Evolutionary conservation across 1,284 basidiomycete species (phyloP).

Genomic region (Polyporus tsugae): DNA sequence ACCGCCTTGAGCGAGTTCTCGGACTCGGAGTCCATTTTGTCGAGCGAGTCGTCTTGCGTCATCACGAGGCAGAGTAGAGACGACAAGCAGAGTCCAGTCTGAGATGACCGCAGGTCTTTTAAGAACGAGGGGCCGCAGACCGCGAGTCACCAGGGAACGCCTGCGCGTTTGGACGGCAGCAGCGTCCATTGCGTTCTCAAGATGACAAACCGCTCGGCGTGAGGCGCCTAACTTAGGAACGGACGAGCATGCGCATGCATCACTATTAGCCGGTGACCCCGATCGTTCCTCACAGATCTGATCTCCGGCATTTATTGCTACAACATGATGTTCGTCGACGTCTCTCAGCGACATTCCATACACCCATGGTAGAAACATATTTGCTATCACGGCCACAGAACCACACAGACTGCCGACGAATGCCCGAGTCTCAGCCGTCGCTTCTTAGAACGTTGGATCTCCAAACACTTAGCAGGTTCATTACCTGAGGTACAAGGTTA

Average conservation of each 20-base stretch:
- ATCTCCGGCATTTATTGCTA: not conserved
- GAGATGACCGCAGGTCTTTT: not conserved
- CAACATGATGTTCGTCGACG: no score
- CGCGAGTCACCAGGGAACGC: constrained; percentile 3
- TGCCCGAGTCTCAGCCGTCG: no score
- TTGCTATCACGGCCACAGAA: no score
- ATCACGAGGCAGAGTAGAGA: constrained; percentile 13
- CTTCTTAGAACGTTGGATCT: no score
- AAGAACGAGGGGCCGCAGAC: not conserved
- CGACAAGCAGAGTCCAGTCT: not conserved
- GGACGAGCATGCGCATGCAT: not conserved
- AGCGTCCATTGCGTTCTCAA: not conserved
- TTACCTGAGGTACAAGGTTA: no score
- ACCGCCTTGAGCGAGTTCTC: constrained; percentile 19
- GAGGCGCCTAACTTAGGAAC: not conserved
- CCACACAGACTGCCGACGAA: no score
- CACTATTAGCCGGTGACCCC: not conserved
- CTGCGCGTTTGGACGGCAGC: not conserved
- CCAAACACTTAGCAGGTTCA: no score
- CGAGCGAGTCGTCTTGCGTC: constrained; percentile 25
- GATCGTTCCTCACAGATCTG: not conserved
- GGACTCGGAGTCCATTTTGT: constrained; percentile 14
- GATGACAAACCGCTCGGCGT: constrained; percentile 17
- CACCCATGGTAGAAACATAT: no score
- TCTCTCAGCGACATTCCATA: no score